Percentiles rank a stretch among this genome's conserved stretches.
phyloP scores from a whole-genome alignment of 495 filamentous ascomycete species.

The Terfezia boudieri region DNA sequence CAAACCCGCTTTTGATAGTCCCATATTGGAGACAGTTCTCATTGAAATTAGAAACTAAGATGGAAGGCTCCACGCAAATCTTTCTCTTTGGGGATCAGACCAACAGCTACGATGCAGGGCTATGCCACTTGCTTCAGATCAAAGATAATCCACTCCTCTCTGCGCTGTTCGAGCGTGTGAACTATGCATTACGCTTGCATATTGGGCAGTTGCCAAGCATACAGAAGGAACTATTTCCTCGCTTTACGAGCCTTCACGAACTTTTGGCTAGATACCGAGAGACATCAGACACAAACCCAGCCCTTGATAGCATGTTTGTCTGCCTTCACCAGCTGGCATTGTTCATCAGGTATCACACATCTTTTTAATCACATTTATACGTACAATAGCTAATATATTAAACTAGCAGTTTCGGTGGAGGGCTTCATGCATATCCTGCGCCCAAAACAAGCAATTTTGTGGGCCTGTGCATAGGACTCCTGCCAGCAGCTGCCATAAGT shows the following conservation, averaged over 20 bases:
- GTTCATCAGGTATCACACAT: neutral
- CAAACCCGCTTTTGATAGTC: too few species aligned
- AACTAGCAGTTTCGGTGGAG: neutral
- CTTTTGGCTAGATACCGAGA: neutral
- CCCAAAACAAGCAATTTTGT: slow-evolving; percentile 26
- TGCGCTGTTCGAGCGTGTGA: neutral
- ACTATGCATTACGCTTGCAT: neutral
- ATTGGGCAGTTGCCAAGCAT: neutral
- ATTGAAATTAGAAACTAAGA: too few species aligned
- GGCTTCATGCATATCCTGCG: neutral
- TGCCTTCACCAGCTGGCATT: neutral
- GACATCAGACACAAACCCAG: neutral
- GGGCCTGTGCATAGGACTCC: slow-evolving; percentile 49
- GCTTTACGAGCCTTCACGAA: neutral
- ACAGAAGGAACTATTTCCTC: neutral
- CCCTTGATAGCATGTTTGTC: neutral
- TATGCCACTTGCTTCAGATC: neutral
- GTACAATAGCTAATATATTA: neutral
- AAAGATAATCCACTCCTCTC: neutral
- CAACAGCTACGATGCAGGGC: neutral
- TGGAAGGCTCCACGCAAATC: too few species aligned
- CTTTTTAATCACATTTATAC: neutral
- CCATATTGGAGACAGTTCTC: too few species aligned
- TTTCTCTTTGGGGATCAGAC: neutral
- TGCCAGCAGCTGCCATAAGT: slow-evolving; percentile 49